Base-by-base conservation (phyloP, 441 rosid species). In the Gossypium trilobum region DNA sequence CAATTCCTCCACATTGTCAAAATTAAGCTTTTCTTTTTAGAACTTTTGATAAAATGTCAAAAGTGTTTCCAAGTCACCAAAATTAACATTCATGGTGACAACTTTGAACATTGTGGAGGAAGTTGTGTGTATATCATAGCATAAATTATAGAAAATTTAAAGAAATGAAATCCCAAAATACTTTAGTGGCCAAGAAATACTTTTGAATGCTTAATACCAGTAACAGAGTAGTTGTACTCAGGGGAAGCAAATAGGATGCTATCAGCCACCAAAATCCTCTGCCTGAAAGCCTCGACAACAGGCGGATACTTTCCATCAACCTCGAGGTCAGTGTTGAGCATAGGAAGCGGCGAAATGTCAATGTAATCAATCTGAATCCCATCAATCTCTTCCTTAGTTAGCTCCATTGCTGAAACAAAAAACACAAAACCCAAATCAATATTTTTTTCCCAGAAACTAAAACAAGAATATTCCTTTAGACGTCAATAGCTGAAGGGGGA, bases 271-370 rank as follows among this genome's bases (percentile, higher is more conserved):
- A 77, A 80, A 42, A 90, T 85, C 78, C 79, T 87, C 39, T 73
- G 75, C 13, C 95, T 84, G 78, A 89, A 82, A 84, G 86, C 90
- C 78, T 91, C 92, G 54, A 91, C 89, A 0, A 13, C 80, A 5
- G 83, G 79, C 14, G 93, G 91, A 74, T 52, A 91, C 55, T 82
- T 81, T 20, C 93, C 96, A 46, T 74, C 81, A 42, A 78, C 81
- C 77, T 88, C 95, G 2, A 91, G 89, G 81, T 91, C 96, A 1
- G 96, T 84, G 72, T 90, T 88, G 25, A 92, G 67, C 86, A 92
- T 83, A 17, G 95, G 92, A 58, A 92, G 80, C 13, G 87, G 80
- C 36, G 87, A 82, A 3, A 90, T 86, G 70, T 89, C 95, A 0
- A 92, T 36, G 79, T 76, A 75, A 76, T 89, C 90, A 5, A 90